Evolutionary conservation across 2,329 filamentous ascomycete genomes (phyloP), one percentile per base, ranked within the genome.

Genomic region (Aureobasidium melanogenum): DNA sequence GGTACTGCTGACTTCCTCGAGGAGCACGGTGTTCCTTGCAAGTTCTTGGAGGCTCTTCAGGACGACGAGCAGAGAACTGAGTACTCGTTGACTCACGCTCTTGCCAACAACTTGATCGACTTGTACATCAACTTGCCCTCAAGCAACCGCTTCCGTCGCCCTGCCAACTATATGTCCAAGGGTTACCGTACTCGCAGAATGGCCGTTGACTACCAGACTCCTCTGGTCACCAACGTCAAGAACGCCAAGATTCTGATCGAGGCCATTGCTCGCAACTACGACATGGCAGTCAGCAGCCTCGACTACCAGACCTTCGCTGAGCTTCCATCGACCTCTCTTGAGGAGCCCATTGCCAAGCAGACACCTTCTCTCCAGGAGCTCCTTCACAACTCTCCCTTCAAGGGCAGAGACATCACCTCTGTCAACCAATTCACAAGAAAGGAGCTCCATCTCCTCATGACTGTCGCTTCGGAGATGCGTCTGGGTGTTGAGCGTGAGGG

Each of bases 71-170:
- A 96, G 73, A 92, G 93, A 75, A 90, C 91, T 0, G 94, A 99
- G 77, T 99, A 96, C 79, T 99, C 94, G 9, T 83, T 99, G 64
- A 97, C 91, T 1, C 91, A 97, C 77, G 93, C 97, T 79, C 79
- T 99, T 76, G 89, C 93, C 62, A 97, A 96, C 79, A 97, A 97
- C 78, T 87, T 94, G 75, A 99, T 99, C 69, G 93, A 97, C 74
- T 79, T 99, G 63, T 99, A 99, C 80, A 97, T 99, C 85, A 99
- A 99, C 76, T 77, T 99, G 76, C 94, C 94, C n/a, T 97, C 94
- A 14, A 96, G 85, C 84, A 99, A 99, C 80, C 89, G 92, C 75
- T 99, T 95, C 82, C 86, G 94, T 69, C 87, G 94, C 67, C 94
- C 94, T 34, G 94, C 94, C 69, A 99, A 91, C 80, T 99, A 97